Conservation (phyloP, 768 basidiomycete species). For the Tephrocybe sp. region DNA sequence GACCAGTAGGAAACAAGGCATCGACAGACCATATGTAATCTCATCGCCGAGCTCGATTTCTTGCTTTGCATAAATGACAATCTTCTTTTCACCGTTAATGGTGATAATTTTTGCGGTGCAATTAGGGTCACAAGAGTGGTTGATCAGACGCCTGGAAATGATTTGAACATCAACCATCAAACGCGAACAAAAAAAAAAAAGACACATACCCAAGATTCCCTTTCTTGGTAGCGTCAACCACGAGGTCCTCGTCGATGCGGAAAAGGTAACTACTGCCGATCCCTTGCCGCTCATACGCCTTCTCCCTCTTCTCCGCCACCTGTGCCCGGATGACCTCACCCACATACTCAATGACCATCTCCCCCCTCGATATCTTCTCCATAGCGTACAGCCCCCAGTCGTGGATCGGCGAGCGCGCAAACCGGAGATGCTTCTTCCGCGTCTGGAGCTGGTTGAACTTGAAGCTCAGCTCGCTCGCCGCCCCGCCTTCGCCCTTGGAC, state of each 20-base stretch:
- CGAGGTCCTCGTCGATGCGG: slow-evolving; percentile 95
- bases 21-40: slow-evolving; percentile 87
- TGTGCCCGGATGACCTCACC: slow-evolving; percentile 95
- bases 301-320: slow-evolving; percentile 96
- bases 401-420: slow-evolving; percentile 93
- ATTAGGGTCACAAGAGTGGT: slow-evolving; percentile 97
- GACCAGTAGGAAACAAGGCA: background rate
- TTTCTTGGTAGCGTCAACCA: slow-evolving; percentile 99
- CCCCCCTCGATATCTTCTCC: slow-evolving; percentile 90
- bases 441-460: slow-evolving; percentile 99
- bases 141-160: slow-evolving; percentile 96
- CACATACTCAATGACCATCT: slow-evolving; percentile 99
- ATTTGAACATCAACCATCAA: slow-evolving; percentile 9
- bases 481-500: slow-evolving; percentile 67
- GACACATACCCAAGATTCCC: slow-evolving; percentile 91
- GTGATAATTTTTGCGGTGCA: slow-evolving; percentile 91
- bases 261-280: slow-evolving; percentile 99
- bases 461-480: slow-evolving; percentile 72
- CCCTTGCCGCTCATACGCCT: slow-evolving; percentile 94
- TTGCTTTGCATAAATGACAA: slow-evolving; percentile 98
- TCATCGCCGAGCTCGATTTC: slow-evolving; percentile 96
- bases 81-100: slow-evolving; percentile 93
- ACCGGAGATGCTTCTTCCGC: slow-evolving; percentile 95
- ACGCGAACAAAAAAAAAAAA: slow-evolving; percentile 11
- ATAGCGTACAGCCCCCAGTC: slow-evolving; percentile 98